phyloP scores from a whole-genome alignment of 1,284 basidiomycete species.

The Trametes polyzona region DNA sequence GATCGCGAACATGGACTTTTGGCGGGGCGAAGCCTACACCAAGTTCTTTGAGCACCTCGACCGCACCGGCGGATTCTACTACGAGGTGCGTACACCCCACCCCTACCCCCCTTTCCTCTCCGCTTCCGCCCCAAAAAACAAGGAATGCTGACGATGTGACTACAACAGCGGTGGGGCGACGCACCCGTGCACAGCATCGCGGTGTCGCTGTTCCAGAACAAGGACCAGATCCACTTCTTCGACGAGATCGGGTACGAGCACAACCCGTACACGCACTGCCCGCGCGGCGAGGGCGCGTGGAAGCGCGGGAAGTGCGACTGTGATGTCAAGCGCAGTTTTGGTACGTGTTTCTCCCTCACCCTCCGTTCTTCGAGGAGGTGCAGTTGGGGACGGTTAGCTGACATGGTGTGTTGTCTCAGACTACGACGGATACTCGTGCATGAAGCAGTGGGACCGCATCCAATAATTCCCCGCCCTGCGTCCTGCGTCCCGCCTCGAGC shows the following conservation, averaged over 20 bases:
- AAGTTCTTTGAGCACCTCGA: slow-evolving; percentile 80
- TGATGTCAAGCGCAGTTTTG: slow-evolving; percentile 45
- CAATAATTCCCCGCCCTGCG: not conserved
- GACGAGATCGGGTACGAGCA: slow-evolving; percentile 65
- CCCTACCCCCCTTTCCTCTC: slow-evolving; percentile 12
- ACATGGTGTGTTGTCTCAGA: slow-evolving; percentile 41
- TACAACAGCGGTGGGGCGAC: slow-evolving; percentile 69
- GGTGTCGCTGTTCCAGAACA: slow-evolving; percentile 63
- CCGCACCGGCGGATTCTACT: slow-evolving; percentile 75
- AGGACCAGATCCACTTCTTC: slow-evolving; percentile 72
- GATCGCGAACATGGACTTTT: slow-evolving; percentile 70
- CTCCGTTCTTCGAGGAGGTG: not conserved
- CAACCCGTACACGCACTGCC: slow-evolving; percentile 55
- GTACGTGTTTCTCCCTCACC: slow-evolving; percentile 36
- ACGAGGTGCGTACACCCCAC: slow-evolving; percentile 54
- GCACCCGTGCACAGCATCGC: slow-evolving; percentile 83
- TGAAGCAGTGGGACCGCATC: slow-evolving; percentile 48
- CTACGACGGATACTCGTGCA: slow-evolving; percentile 54
- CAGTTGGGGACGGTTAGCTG: too few relatives aligned
- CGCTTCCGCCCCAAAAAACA: not conserved
- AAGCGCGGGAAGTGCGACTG: slow-evolving; percentile 50
- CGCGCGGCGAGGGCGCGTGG: slow-evolving; percentile 45
- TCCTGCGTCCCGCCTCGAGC: too few relatives aligned
- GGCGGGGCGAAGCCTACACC: slow-evolving; percentile 64
- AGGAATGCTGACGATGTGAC: not conserved